Conservation (phyloP, 106 monocot genomes). For the Iris macrosiphon region DNA sequence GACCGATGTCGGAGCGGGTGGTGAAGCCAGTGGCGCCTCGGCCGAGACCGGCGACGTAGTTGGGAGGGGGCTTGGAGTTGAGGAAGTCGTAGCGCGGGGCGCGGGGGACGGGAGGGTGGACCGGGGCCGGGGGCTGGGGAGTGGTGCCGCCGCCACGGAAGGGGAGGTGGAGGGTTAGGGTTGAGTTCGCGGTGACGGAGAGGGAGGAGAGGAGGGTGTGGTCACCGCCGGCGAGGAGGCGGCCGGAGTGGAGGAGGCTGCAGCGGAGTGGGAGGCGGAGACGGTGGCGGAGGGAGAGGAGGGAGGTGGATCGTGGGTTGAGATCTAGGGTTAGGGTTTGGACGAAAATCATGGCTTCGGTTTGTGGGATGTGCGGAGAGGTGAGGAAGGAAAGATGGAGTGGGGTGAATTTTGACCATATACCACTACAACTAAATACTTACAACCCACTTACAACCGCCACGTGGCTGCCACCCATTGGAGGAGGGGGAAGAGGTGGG, state of each 20-base stretch:
- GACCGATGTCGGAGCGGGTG: constrained; percentile 95
- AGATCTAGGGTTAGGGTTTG: constrained; percentile 45
- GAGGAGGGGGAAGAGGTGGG: no score
- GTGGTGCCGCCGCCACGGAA: constrained; percentile 42
- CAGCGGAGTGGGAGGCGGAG: constrained; percentile 34
- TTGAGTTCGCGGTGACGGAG: constrained; percentile 25
- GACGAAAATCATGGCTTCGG: constrained; percentile 78
- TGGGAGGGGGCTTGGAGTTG: constrained; percentile 86
- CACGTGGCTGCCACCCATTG: no score
- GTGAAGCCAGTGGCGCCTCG: constrained; percentile 98
- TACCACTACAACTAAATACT: no score
- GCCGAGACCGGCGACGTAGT: constrained; percentile 96
- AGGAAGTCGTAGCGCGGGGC: constrained; percentile 76
- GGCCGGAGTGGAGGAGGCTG: constrained; percentile 37
- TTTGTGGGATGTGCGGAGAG: no score
- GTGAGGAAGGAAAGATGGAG: no score
- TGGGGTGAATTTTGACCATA: no score
- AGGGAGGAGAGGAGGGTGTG: constrained; percentile 10
- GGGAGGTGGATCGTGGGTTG: constrained; percentile 35
- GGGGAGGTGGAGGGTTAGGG: constrained; percentile 44
- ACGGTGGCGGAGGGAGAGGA: constrained; percentile 34
- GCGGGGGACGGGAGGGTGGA: no score
- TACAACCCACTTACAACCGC: no score
- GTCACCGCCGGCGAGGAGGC: constrained; percentile 9
- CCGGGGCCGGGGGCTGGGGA: constrained; percentile 19